These are phyloP conservation scores for Rhinocladiella mackenziei DNA, from an alignment of 2,329 filamentous ascomycete genomes.

Conservation along the genomic window DNA sequence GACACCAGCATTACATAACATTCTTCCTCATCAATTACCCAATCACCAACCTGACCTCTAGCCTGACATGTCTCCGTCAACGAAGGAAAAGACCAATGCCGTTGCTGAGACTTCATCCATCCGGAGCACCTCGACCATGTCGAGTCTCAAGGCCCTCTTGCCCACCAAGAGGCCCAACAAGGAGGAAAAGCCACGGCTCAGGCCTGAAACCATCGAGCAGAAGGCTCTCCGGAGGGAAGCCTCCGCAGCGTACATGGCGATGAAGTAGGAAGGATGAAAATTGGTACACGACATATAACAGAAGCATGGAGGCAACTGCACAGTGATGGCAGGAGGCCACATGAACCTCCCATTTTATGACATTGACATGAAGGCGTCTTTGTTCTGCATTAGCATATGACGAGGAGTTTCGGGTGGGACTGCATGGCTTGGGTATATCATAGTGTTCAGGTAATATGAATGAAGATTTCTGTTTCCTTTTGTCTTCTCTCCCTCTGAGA, in stretches of 20 bases:
- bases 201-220: slow-evolving; percentile 13
- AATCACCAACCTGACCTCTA: neutral
- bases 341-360: no score
- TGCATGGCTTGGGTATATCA: no score
- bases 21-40: neutral
- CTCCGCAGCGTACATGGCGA: slow-evolving; percentile 19
- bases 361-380: no score
- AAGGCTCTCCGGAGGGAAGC: slow-evolving; percentile 20
- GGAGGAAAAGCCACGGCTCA: slow-evolving; percentile 4
- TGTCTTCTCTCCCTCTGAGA: no score
- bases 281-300: neutral
- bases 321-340: no score
- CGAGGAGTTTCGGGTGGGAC: no score
- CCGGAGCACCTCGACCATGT: slow-evolving; percentile 26
- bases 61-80: slow-evolving; percentile 6
- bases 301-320: neutral
- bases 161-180: slow-evolving; percentile 16
- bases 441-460: no score
- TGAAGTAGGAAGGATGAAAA: slow-evolving; percentile 5
- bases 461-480: no score
- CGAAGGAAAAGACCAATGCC: slow-evolving; percentile 14
- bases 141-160: slow-evolving; percentile 27
- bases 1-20: neutral
- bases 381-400: no score
- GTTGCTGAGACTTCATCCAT: slow-evolving; percentile 24